phyloP scores from a whole-genome alignment of 1,139 yeast genomes.

The Candida glucosophila region DNA sequence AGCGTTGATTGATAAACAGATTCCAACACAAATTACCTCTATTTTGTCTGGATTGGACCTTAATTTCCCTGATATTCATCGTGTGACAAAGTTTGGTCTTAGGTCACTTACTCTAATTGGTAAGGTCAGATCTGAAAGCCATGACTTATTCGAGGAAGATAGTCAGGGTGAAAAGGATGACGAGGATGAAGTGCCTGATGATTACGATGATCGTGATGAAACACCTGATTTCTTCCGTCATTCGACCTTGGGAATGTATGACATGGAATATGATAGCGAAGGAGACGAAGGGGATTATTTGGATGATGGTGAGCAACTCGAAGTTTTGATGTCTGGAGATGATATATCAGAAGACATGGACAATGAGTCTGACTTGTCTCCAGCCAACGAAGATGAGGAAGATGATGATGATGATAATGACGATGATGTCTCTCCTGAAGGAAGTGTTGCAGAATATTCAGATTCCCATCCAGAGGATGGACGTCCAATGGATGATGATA shows the following conservation, averaged over 20 bases:
- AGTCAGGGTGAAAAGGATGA: conserved; percentile 38
- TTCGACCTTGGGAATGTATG: conserved; percentile 92
- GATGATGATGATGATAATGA: conserved; percentile 13
- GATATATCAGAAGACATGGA: conserved; percentile 19
- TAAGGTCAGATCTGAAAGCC: conserved; percentile 47
- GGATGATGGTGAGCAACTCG: conserved; percentile 25
- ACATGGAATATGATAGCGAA: conserved; percentile 69
- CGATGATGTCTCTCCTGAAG: conserved; percentile 11
- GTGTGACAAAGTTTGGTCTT: conserved; percentile 48
- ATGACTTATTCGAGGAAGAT: conserved; percentile 46
- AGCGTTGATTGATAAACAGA: conserved; percentile 57
- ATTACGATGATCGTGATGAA: conserved; percentile 64
- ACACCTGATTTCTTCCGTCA: conserved; percentile 78
- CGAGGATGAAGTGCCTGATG: conserved; percentile 49
- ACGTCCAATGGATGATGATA: conserved; percentile 17
- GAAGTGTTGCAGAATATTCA: conserved; percentile 6
- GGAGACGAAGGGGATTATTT: conserved; percentile 24
- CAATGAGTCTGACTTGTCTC: conserved; percentile 19
- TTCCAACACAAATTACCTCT: conserved; percentile 49
- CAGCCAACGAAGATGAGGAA: conserved; percentile 10
- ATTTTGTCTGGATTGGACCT: conserved; percentile 60
- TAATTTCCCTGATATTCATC: conserved; percentile 59
- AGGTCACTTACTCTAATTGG: conserved; percentile 59
- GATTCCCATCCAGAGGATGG: too few species aligned
- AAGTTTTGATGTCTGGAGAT: conserved; percentile 28